phyloP scores from a whole-genome alignment of 805 yeast species.

The Candida oleophila region DNA sequence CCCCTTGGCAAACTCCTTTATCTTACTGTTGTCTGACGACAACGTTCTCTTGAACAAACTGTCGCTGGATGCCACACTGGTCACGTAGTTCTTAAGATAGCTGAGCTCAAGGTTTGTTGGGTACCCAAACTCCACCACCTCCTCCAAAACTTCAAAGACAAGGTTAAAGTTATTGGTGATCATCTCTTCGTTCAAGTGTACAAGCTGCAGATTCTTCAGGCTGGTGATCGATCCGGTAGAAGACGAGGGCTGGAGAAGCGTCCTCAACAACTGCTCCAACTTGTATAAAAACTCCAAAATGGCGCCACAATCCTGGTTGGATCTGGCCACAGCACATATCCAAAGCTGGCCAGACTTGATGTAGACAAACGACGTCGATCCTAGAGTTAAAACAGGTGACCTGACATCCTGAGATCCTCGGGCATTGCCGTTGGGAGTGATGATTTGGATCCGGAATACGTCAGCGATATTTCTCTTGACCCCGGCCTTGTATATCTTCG shows the following conservation, averaged over 20 bases:
- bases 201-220: not conserved
- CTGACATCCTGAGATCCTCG: slow-evolving; percentile 22
- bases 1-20: not conserved
- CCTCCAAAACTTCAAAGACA: slow-evolving; percentile 77
- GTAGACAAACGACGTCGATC: slow-evolving; percentile 88
- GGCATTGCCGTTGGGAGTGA: slow-evolving; percentile 36
- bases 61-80: slow-evolving; percentile 3
- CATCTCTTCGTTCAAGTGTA: slow-evolving; percentile 19
- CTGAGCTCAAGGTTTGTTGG: slow-evolving; percentile 63
- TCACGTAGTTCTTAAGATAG: slow-evolving; percentile 9
- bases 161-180: slow-evolving; percentile 65
- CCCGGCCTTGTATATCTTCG: slow-evolving; percentile 71
- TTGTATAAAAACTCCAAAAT: slow-evolving; percentile 77
- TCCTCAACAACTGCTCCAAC: slow-evolving; percentile 52
- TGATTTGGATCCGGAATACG: slow-evolving; percentile 89
- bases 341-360: slow-evolving; percentile 63
- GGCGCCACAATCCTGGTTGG: slow-evolving; percentile 80
- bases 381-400: slow-evolving; percentile 66
- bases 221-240: slow-evolving; percentile 7
- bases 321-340: slow-evolving; percentile 85
- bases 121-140: slow-evolving; percentile 73
- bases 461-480: slow-evolving; percentile 79
- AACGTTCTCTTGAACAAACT: slow-evolving; percentile 2
- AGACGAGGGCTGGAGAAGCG: slow-evolving; percentile 15
- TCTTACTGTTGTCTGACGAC: slow-evolving; percentile 4